A percentile compares a stretch with the other conserved stretches of the same genome.
These are phyloP conservation scores for Fusarium incarnatum DNA, from an alignment of 2,329 filamentous ascomycete genomes.

Conservation along the genomic window DNA sequence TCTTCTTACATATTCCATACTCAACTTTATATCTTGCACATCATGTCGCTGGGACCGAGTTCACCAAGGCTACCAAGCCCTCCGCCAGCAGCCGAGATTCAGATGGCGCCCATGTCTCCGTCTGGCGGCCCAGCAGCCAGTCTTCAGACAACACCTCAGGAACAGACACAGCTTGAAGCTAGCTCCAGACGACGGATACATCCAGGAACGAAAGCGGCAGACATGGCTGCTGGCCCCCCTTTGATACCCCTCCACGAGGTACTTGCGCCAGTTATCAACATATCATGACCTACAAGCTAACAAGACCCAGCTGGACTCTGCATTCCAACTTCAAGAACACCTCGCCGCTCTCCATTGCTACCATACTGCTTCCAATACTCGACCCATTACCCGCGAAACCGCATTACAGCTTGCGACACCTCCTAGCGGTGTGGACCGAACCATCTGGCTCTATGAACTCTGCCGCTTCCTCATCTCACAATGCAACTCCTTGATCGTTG, in stretches of 20 bases:
- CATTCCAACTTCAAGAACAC: slow-evolving; percentile 97
- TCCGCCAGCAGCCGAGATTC: slow-evolving; percentile 93
- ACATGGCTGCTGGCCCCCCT: slow-evolving; percentile 93
- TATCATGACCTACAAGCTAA: slow-evolving; percentile 22
- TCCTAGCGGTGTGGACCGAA: slow-evolving; percentile 83
- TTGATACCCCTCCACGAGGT: slow-evolving; percentile 88
- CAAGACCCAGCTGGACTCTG: slow-evolving; percentile 82
- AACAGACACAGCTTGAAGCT: slow-evolving; percentile 73
- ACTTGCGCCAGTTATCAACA: slow-evolving; percentile 28
- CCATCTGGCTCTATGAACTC: slow-evolving; percentile 97
- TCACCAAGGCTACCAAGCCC: slow-evolving; percentile 95
- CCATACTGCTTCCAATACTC: slow-evolving; percentile 75
- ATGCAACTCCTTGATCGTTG: slow-evolving; percentile 91
- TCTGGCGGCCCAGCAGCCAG: slow-evolving; percentile 66
- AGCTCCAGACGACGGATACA: slow-evolving; percentile 87
- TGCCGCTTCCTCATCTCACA: slow-evolving; percentile 96
- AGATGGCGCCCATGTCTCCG: slow-evolving; percentile 84
- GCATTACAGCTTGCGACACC: slow-evolving; percentile 82
- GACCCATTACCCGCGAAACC: slow-evolving; percentile 79
- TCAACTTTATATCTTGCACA: slow-evolving; percentile 30
- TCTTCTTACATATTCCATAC: slow-evolving; percentile 22
- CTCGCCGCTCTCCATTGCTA: slow-evolving; percentile 91
- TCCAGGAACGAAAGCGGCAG: slow-evolving; percentile 88
- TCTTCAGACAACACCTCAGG: slow-evolving; percentile 70
- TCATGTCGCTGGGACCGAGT: slow-evolving; percentile 73